A percentile compares a stretch with the other conserved stretches of the same genome.
These are phyloP conservation scores for Panaeolus papilionaceus DNA, from an alignment of 768 basidiomycete species.

Conservation along the genomic window DNA sequence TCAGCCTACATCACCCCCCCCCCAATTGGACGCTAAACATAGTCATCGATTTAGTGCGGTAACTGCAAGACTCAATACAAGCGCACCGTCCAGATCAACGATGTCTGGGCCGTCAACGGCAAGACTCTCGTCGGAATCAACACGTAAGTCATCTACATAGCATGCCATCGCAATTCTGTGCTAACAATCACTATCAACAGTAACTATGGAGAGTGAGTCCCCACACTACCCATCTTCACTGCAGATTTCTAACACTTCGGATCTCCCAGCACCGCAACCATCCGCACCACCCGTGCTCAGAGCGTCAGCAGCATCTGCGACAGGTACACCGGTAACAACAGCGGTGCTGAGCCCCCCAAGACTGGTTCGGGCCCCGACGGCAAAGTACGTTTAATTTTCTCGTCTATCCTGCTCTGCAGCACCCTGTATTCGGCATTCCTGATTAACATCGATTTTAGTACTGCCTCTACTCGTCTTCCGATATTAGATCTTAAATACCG, in stretches of 20 bases:
- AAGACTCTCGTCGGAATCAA: constrained; percentile 39
- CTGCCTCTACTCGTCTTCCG: constrained; percentile 36
- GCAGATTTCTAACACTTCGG: not conserved
- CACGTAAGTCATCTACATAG: constrained; percentile 29
- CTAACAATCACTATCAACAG: constrained; percentile 20
- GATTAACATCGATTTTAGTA: constrained; percentile 21
- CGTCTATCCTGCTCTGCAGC: not conserved
- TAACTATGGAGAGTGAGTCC: constrained; percentile 40
- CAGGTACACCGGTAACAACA: constrained; percentile 36
- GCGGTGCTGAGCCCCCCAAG: constrained; percentile 37
- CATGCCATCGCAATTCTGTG: not conserved
- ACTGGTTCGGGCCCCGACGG: constrained; percentile 39
- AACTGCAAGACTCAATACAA: constrained; percentile 35
- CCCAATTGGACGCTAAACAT: not conserved
- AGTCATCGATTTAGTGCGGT: constrained; percentile 32
- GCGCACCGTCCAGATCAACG: constrained; percentile 37
- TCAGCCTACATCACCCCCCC: constrained; percentile 9
- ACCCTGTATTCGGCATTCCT: not conserved
- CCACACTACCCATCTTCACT: not conserved
- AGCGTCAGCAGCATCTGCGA: constrained; percentile 40
- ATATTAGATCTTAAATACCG: constrained; percentile 29
- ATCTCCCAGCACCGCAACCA: constrained; percentile 35
- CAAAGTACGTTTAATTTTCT: constrained; percentile 26
- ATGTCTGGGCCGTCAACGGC: constrained; percentile 41
- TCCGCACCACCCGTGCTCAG: constrained; percentile 37